Conservation (phyloP, 2,329 filamentous ascomycete species). For the Trichoderma arundinaceum region DNA sequence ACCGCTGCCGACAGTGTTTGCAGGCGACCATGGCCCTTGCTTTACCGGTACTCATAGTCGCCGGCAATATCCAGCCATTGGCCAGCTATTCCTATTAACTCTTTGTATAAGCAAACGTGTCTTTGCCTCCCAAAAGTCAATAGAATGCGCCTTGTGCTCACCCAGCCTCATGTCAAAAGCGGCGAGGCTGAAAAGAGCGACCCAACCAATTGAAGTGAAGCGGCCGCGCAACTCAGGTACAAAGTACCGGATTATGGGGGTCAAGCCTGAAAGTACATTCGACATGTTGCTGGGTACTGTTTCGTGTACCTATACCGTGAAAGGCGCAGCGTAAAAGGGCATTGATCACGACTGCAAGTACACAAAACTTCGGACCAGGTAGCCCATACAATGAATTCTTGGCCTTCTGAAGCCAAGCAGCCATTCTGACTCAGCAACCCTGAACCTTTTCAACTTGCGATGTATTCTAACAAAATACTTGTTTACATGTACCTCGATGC, state of each 20-base stretch:
- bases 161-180: not conserved
- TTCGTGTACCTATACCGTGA: no score
- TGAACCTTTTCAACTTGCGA: no score
- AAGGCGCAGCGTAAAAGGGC: no score
- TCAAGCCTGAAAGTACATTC: no score
- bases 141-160: no score
- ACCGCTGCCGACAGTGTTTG: slow-evolving; percentile 29
- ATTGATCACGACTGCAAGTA: no score
- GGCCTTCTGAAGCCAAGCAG: no score
- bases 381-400: not conserved
- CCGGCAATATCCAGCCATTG: not conserved
- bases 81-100: no score
- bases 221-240: not conserved
- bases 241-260: not conserved
- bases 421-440: slow-evolving; percentile 1
- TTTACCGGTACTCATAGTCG: slow-evolving; percentile 17
- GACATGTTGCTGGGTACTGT: no score
- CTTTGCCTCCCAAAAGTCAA: not conserved
- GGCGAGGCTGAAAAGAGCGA: not conserved
- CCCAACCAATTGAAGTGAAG: not conserved
- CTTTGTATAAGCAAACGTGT: not conserved
- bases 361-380: accelerated
- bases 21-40: slow-evolving; percentile 23
- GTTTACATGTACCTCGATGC: no score
- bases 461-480: no score